Evolutionary conservation across 2,329 filamentous ascomycete genomes (phyloP), one percentile per base, ranked within the genome.

Genomic region (Chaetomium sp.): DNA sequence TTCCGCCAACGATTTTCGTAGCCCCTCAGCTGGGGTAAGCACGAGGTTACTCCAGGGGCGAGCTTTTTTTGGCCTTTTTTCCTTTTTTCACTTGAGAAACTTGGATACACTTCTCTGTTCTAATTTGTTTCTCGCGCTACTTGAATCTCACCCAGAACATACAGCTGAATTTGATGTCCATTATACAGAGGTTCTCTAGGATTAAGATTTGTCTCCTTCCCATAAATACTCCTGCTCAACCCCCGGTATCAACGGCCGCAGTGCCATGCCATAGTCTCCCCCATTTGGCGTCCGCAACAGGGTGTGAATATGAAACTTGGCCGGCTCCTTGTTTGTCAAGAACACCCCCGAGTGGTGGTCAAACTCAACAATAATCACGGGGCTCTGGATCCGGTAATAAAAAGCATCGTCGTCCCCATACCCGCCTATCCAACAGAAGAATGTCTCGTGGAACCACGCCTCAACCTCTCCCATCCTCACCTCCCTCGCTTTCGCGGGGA

Each of bases 291-390:
- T 85, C 38, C 88, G 71, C 59, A 89, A 70, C 52, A 89, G 71
- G 0, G 88, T 91, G 67, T 92, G 88, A 27, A 89, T 87, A 63
- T 92, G 88, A 63, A 89, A 92, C 69, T 87, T 88, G 36, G 83
- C 84, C 0, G 88, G 88, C 69, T 88, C 80, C 49, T 76, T 75
- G 66, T 91, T 92, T 1, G 78, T 83, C 64, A 92, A 69, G 62
- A 91, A 91, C 0, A 91, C 88, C 0, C 88, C 87, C 0, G 83
- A 88, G 68, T 91, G 88, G 65, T 90, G 86, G 64, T 91, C 88
- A 64, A 92, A 88, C 74, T 92, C 88, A 51, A 86, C 74, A 1
- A 91, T 73, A 0, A 89, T 74, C 0, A 91, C 87, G 0, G 87
- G 87, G 61, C 82, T 89, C 69, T 92, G 88, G 3, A 92, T 79